Conservation (phyloP, 1,284 basidiomycete species). For the Ustilago shanxiensis region DNA sequence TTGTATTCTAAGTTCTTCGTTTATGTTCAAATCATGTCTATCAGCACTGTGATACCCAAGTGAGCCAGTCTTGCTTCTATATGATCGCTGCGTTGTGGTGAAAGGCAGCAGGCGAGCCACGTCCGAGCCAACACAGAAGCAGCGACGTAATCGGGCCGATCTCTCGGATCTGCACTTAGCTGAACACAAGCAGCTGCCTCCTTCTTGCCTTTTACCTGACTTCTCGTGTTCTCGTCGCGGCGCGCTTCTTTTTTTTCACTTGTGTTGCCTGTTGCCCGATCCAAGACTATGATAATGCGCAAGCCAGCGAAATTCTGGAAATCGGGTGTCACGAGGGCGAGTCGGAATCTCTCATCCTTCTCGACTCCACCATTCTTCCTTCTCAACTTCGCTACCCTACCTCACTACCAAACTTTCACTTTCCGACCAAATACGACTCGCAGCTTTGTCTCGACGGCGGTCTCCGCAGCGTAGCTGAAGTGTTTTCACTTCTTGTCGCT, state of each 20-base stretch:
- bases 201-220: too few species aligned
- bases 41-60: too few species aligned
- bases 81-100: too few species aligned
- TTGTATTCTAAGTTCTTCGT: slow-evolving; percentile 7
- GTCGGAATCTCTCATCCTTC: slow-evolving; percentile 18
- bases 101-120: not conserved
- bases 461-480: too few species aligned
- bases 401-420: slow-evolving; percentile 15
- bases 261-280: too few species aligned
- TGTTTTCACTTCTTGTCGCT: too few species aligned
- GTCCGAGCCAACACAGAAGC: not conserved
- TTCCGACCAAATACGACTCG: not conserved
- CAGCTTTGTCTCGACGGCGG: too few species aligned
- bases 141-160: not conserved
- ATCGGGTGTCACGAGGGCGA: slow-evolving; percentile 17
- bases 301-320: slow-evolving; percentile 4
- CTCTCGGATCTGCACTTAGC: not conserved
- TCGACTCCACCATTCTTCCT: slow-evolving; percentile 5
- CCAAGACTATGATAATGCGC: too few species aligned
- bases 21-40: too few species aligned
- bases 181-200: too few species aligned
- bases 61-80: too few species aligned
- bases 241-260: slow-evolving; percentile 6
- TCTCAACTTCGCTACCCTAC: slow-evolving; percentile 20
- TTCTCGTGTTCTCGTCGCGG: slow-evolving; percentile 10